phyloP scores from a whole-genome alignment of 2,329 filamentous ascomycete genomes.

The Arthrobotrys entomopaga region DNA sequence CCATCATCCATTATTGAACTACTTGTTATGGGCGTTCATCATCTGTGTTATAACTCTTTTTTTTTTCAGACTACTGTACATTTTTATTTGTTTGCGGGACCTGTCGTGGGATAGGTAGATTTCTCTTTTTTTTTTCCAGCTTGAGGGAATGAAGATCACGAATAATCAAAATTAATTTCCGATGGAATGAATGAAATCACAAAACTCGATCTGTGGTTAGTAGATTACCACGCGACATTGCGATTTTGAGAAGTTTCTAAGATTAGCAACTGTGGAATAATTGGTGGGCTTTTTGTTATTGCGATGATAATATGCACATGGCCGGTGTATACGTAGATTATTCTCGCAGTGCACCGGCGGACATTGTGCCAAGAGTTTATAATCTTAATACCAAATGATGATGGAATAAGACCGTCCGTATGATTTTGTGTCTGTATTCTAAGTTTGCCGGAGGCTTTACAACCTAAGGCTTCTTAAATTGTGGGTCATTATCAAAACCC shows the following conservation, averaged over 20 bases:
- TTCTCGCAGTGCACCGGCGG: too few relatives aligned
- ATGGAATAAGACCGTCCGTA: not conserved
- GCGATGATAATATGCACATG: too few relatives aligned
- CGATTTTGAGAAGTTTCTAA: too few relatives aligned
- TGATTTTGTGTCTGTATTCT: not conserved
- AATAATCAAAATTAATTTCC: constrained; percentile 54
- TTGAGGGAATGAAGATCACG: constrained; percentile 53
- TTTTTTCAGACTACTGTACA: constrained; percentile 53
- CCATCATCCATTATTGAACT: constrained; percentile 29
- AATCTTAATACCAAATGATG: not conserved
- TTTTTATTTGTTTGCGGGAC: constrained; percentile 42
- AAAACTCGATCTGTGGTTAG: too few relatives aligned
- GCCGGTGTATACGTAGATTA: too few relatives aligned
- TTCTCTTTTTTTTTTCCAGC: constrained; percentile 49
- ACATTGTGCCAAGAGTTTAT: too few relatives aligned
- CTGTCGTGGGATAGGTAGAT: constrained; percentile 42
- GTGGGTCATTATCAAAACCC: too few relatives aligned
- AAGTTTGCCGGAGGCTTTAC: not conserved
- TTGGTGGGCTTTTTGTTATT: too few relatives aligned
- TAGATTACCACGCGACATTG: too few relatives aligned
- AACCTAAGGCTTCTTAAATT: too few relatives aligned
- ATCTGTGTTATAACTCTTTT: constrained; percentile 55
- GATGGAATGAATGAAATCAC: constrained; percentile 31
- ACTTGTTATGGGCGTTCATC: constrained; percentile 55
- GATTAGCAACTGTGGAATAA: too few relatives aligned